Base-by-base conservation (phyloP, 2,329 filamentous ascomycete species). In the Ophiocordyceps camponoti-rufipedis region DNA sequence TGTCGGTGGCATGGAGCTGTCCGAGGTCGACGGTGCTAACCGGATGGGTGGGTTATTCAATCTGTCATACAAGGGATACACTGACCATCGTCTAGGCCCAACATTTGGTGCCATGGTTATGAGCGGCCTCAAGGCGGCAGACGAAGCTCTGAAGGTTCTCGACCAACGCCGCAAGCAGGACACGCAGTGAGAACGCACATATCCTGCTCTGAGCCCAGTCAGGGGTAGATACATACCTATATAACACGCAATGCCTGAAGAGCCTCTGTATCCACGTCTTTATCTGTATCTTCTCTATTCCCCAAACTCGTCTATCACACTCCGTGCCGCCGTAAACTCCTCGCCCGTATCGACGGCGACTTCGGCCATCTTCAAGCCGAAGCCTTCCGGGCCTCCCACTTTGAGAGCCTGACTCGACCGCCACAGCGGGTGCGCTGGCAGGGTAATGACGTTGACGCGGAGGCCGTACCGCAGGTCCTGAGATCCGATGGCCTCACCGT, bases 1-100 rank as follows among this genome's bases (percentile, higher is more conserved):
- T 55, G 82, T 93, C n/a, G 88, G 87, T 45, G 88, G 87, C 38
- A 95, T 95, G 87, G 87, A 94, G 64, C 69, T 94, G 53, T 85
- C 80, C 48, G 87, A 94, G 65, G 79, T 94, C 31, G 87, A 94
- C 56, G 87, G 86, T 16, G 85, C 85, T 50, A 93, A 93, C 68
- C 77, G 87, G 45, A 94, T 94, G 87, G 88, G 80, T 59, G 55
- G 48, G 62, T 23, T 23, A 23, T 23, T 23, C n/a, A n/a, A n/a
- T n/a, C n/a, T 23, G 3, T 23, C 23, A 23, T 23, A 3, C 23
- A 5, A 23, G 23, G 23, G 23, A 23, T 23, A 23, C 5, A 23
- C 23, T 23, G 23, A 23, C 23, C 23, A 23, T 7, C 13, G 46
- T 3, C 11, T 14, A 68, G 65, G 75, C 2, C 84, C 84, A 38